These are phyloP conservation scores for Lentinula novae-zelandiae DNA, from an alignment of 1,284 basidiomycete genomes.

Conservation along the genomic window DNA sequence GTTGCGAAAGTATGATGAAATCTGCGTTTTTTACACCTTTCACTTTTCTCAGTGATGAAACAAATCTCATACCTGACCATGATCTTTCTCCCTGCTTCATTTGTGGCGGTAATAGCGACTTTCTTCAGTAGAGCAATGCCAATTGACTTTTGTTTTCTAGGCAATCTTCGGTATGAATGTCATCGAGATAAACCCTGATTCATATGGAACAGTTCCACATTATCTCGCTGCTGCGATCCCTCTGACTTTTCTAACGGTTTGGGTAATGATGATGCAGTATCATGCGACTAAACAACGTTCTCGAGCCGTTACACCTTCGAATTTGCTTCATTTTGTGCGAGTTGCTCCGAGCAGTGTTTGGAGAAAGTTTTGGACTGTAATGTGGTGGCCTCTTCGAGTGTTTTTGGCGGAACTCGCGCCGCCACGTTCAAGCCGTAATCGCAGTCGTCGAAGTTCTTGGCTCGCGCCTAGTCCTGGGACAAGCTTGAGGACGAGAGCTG, in stretches of 20 bases:
- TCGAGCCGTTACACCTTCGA: neutral
- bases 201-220: constrained; percentile 30
- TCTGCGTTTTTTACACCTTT: neutral
- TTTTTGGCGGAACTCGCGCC: neutral
- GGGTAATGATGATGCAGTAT: constrained; percentile 33
- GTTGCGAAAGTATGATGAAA: neutral
- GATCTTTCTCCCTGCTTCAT: constrained; percentile 52
- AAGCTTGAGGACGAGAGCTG: constrained; percentile 4
- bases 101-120: constrained; percentile 37
- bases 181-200: constrained; percentile 26
- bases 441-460: neutral
- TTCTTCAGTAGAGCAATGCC: neutral
- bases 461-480: constrained; percentile 7
- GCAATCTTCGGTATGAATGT: constrained; percentile 48
- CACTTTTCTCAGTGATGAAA: constrained; percentile 39
- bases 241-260: constrained; percentile 43
- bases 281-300: neutral
- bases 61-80: constrained; percentile 53
- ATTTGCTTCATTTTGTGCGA: neutral
- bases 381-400: constrained; percentile 2
- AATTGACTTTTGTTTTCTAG: constrained; percentile 17
- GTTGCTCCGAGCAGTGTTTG: neutral
- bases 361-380: neutral
- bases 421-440: neutral
- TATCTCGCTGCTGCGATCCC: constrained; percentile 39